These are phyloP conservation scores for Hericium coralloides DNA, from an alignment of 768 basidiomycete genomes.

Conservation along the genomic window DNA sequence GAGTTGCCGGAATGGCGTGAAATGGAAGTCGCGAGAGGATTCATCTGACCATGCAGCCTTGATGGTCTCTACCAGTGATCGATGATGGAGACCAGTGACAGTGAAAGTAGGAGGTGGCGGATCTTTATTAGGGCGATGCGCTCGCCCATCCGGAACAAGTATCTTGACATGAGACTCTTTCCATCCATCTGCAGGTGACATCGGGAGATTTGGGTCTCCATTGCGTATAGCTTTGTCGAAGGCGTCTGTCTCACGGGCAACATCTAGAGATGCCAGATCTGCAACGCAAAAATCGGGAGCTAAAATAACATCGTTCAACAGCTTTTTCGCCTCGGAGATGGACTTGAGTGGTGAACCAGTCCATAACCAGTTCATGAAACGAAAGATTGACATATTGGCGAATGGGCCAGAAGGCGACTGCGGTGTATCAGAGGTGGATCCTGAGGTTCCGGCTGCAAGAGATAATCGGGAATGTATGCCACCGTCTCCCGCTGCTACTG, in stretches of 20 bases:
- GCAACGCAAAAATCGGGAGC: conserved; percentile 14
- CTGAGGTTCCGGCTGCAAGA: no score
- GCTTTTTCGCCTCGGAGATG: conserved; percentile 14
- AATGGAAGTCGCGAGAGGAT: neutral
- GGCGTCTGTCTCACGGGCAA: no score
- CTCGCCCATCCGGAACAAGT: no score
- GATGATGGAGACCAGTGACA: conserved; percentile 21
- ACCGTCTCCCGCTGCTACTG: neutral
- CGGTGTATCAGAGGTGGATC: neutral
- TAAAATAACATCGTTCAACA: conserved; percentile 19
- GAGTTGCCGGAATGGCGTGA: conserved; percentile 1
- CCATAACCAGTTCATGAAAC: conserved; percentile 24
- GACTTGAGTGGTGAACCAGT: conserved; percentile 21
- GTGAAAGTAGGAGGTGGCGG: conserved; percentile 23
- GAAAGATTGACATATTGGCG: conserved; percentile 13
- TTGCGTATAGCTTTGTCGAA: no score
- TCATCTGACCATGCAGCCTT: conserved; percentile 8
- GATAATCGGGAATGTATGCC: no score
- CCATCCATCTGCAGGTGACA: no score
- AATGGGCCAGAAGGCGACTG: conserved; percentile 1
- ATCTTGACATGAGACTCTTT: no score
- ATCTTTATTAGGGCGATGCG: no score
- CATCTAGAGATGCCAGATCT: no score
- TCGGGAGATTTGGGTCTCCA: no score
- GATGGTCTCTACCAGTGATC: conserved; percentile 19